Evolutionary conservation across 192 early-diverging fungal species (phyloP), one percentile per base, ranked within the genome.

Genomic region (Physocladia obscura): DNA sequence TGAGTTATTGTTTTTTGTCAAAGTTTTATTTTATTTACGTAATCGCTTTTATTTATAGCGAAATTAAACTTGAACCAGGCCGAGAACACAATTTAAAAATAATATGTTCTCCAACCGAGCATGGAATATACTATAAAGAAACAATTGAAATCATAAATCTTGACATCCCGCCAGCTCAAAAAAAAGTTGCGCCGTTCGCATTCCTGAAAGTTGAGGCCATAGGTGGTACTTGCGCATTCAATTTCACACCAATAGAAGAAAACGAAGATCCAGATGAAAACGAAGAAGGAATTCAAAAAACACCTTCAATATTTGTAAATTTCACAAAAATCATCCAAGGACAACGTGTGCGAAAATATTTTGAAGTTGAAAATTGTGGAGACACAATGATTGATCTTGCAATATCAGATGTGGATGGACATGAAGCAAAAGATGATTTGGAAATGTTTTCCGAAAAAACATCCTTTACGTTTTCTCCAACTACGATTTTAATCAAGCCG

Each of bases 331-430:
- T 85, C 22, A 70, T 68, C 24, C 57, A 73, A 48, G 56, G 70
- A 1, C 69, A 69, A 52, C 64, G 76, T 22, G 76, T 76, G 52
- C 40, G 74, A 26, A 85, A 85, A 49, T 71, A 72, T 47, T 85
- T 85, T 67, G 80, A 82, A 59, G 75, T 85, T 2, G 84, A 82
- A 58, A 85, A 85, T 56, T 74, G 73, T 27, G 84, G 84, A 27
- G 84, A 82, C 39, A 85, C 80, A 19, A 69, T 80, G 29, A 70
- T 85, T 49, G 79, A 81, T 24, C 17, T 85, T 19, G 76, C 63
- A 2, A 64, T 79, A 13, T 57, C 62, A 15, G 63, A 77, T 30
- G 69, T 47, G 37, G 57, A 63, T 2, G 77, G 78, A 2, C 26
- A 29, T 26, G 69, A 54, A 30, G 22, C 77, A 17, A 11, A 57